Conservation (phyloP, 768 basidiomycete genomes). For the Mycena pura region DNA sequence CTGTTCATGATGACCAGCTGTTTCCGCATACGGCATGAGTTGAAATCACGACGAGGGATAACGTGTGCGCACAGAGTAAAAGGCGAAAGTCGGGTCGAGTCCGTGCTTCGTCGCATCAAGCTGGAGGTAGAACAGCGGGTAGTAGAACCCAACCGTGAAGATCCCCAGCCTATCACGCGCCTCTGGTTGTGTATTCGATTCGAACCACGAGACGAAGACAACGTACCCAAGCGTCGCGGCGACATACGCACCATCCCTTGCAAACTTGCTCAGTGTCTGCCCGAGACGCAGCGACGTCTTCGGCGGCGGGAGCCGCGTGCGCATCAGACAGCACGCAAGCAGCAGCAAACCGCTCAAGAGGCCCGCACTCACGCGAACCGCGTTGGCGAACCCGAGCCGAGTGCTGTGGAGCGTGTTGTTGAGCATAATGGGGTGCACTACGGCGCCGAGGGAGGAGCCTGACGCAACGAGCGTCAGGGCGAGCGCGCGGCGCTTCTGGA, state of each 20-base stretch:
- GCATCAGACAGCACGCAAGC: slow-evolving; percentile 33
- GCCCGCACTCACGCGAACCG: slow-evolving; percentile 48
- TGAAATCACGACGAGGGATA: not conserved
- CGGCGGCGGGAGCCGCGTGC: slow-evolving; percentile 34
- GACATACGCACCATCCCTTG: slow-evolving; percentile 52
- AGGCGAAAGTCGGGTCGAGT: slow-evolving; percentile 53
- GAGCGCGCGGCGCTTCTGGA: slow-evolving; percentile 45
- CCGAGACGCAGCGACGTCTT: slow-evolving; percentile 37
- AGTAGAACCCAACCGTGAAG: slow-evolving; percentile 49
- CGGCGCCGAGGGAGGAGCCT: slow-evolving; percentile 50
- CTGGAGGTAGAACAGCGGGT: slow-evolving; percentile 64
- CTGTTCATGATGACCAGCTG: slow-evolving; percentile 48
- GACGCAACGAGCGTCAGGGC: slow-evolving; percentile 49
- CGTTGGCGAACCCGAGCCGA: slow-evolving; percentile 47
- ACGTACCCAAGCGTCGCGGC: slow-evolving; percentile 47
- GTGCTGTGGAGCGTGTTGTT: slow-evolving; percentile 42
- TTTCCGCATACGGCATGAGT: not conserved
- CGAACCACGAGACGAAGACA: not conserved
- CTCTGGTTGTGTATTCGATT: not conserved
- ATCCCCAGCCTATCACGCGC: slow-evolving; percentile 37
- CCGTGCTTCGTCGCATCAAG: slow-evolving; percentile 57
- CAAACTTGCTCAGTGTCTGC: slow-evolving; percentile 40
- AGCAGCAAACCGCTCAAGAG: slow-evolving; percentile 39
- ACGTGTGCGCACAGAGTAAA: slow-evolving; percentile 52
- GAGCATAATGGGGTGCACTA: slow-evolving; percentile 53